Evolutionary conservation across 352 stramenopile species (phyloP), one percentile per base, ranked within the genome.

Genomic region (Globisporangium acanthophoron): DNA sequence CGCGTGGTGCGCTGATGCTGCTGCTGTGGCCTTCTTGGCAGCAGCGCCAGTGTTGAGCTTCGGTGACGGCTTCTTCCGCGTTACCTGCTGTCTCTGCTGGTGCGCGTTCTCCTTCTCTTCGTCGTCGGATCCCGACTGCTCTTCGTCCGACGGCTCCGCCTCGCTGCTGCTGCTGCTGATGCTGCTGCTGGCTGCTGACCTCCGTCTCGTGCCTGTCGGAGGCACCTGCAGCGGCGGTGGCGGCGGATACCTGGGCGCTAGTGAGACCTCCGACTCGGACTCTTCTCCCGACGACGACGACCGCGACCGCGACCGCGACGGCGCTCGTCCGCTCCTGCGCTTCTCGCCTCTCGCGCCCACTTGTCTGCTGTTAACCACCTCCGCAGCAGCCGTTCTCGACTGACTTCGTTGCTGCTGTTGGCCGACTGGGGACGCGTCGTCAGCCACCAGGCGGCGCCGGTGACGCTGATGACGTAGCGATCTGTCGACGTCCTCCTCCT

Each of bases 41-140:
- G 20, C 13, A 12, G 47, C 47, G 11, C 1, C 15, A 8, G 41
- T 29, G 3, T 29, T 7, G n/a, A 31, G 7, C n/a, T 29, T 16
- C n/a, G 43, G 16, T 3, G 16, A 18, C 37, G 37, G 37, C 12
- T 41, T 48, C 20, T 27, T 24, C 46, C 8, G 21, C 46, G 20
- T 20, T 2, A 21, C 15, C 5, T 13, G 27, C n/a, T 5, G 48
- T 24, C 48, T 53, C 29, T 53, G 48, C 3, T 27, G 21, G 18
- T 11, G 43, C 12, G 24, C 29, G 18, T 62, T 62, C 39, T 62
- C 58, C 24, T 64, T 58, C 16, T 54, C 58, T 53, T 64, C 53
- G 12, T 56, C 41, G 13, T 57, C 56, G 18, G 58, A 49, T 5
- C 13, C 44, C 1, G 43, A 52, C 5, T 41, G 8, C 37, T 15